Evolutionary conservation across 805 yeast species (phyloP).

Genomic region (Candida ulmi): DNA sequence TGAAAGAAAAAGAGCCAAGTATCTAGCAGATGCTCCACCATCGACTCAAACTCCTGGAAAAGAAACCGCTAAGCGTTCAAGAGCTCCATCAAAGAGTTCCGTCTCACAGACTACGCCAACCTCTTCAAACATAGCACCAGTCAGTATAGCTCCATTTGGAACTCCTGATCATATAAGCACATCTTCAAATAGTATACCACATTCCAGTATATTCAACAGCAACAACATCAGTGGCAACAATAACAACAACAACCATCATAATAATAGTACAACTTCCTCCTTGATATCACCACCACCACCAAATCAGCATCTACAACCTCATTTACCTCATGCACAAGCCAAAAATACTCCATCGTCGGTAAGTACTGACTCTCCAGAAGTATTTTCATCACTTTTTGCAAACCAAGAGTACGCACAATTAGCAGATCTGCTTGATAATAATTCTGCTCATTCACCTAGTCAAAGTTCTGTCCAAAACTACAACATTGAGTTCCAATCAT

Average conservation of each 20-base stretch:
- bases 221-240: not conserved
- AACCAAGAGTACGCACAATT: slow-evolving; percentile 37
- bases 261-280: not conserved
- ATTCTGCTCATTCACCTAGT: slow-evolving; percentile 17
- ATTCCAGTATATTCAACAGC: too few relatives aligned
- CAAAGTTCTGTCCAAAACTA: slow-evolving; percentile 16
- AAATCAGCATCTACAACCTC: not conserved
- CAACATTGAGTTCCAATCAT: slow-evolving; percentile 22
- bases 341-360: not conserved
- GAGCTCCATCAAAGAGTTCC: not conserved
- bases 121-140: not conserved
- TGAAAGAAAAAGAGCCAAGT: slow-evolving; percentile 43
- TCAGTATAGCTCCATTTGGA: not conserved
- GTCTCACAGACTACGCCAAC: not conserved
- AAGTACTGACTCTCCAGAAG: slow-evolving; percentile 16
- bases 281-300: not conserved
- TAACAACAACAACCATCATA: not conserved
- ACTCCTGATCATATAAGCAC: not conserved
- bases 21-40: slow-evolving; percentile 10
- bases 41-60: not conserved
- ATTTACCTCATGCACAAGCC: not conserved
- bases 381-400: slow-evolving; percentile 27
- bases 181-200: not conserved
- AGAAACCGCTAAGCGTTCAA: not conserved
- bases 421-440: slow-evolving; percentile 30